Percentiles rank a stretch among this genome's conserved stretches.
These are phyloP conservation scores for Diaporthe amygdali DNA, from an alignment of 2,329 filamentous ascomycete species.

Conservation along the genomic window DNA sequence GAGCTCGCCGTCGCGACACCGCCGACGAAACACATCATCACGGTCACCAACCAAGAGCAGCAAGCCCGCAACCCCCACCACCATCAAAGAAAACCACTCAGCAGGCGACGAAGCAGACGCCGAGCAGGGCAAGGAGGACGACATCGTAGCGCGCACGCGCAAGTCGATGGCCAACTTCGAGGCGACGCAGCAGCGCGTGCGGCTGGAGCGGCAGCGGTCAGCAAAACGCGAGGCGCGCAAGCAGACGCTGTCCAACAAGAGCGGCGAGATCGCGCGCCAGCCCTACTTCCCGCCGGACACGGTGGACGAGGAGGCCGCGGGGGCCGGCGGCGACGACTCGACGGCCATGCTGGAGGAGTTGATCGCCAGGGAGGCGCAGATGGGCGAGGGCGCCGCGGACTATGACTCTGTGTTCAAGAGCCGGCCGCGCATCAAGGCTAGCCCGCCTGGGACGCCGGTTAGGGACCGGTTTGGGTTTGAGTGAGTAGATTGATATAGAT, in stretches of 20 bases:
- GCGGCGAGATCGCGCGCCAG: slow-evolving; percentile 41
- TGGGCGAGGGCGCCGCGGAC: slow-evolving; percentile 46
- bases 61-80: slow-evolving; percentile 23
- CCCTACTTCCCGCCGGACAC: slow-evolving; percentile 54
- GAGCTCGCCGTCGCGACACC: not conserved
- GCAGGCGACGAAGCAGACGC: slow-evolving; percentile 33
- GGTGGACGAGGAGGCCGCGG: slow-evolving; percentile 42
- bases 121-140: slow-evolving; percentile 43
- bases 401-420: slow-evolving; percentile 86
- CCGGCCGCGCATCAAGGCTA: slow-evolving; percentile 78
- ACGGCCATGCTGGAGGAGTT: slow-evolving; percentile 69
- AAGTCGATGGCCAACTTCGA: slow-evolving; percentile 68
- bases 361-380: slow-evolving; percentile 62
- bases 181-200: slow-evolving; percentile 64
- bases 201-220: slow-evolving; percentile 60
- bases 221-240: slow-evolving; percentile 48
- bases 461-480: slow-evolving; percentile 32
- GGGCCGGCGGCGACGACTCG: slow-evolving; percentile 37
- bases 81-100: not conserved
- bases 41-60: slow-evolving; percentile 22
- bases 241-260: slow-evolving; percentile 27
- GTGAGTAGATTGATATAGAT: not conserved
- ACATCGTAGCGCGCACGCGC: slow-evolving; percentile 62
- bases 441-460: slow-evolving; percentile 64
- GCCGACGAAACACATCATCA: slow-evolving; percentile 4